Evolutionary conservation across 345 rosid species (phyloP).

Genomic region (Aurinia saxatilis): DNA sequence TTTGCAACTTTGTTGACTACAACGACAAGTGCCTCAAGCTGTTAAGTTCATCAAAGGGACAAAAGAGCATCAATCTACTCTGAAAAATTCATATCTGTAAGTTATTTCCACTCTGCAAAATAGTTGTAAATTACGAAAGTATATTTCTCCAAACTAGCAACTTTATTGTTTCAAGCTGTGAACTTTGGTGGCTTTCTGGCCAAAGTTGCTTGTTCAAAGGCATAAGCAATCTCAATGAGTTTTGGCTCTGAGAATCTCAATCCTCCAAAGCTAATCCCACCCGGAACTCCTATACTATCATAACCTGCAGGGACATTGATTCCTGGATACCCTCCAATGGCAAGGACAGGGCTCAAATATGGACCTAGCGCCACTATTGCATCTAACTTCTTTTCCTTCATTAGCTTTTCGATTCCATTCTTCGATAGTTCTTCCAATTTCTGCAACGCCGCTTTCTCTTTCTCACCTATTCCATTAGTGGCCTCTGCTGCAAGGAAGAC

Average conservation of each 20-base stretch:
- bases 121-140: constrained; percentile 8
- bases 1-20: neutral
- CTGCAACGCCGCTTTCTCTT: constrained; percentile 25
- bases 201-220: constrained; percentile 61
- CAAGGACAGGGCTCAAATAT: constrained; percentile 25
- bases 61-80: no score
- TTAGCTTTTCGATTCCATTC: constrained; percentile 51
- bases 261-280: constrained; percentile 62
- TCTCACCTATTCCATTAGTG: constrained; percentile 32
- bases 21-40: no score
- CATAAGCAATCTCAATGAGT: constrained; percentile 65
- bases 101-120: neutral
- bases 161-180: neutral
- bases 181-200: constrained; percentile 50
- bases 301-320: constrained; percentile 63
- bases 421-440: constrained; percentile 26
- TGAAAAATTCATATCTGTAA: neutral
- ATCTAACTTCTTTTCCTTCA: constrained; percentile 42
- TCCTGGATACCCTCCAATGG: constrained; percentile 68
- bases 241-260: constrained; percentile 55
- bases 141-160: neutral
- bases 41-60: no score
- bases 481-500: constrained; percentile 35
- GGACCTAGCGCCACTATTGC: constrained; percentile 39
- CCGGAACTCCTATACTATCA: constrained; percentile 41